Evolutionary conservation across 176 grass and related monocot genomes (phyloP).

Genomic region (Hordeum vulgare): MorexV3_pseudomolecules_assembly NC_058520.1:7026694-7027193

Average conservation of each 20-base stretch:
- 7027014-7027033: constrained; percentile 44
- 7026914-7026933: not conserved
- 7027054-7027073: constrained; percentile 49
- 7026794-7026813: no score
- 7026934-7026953: not conserved
- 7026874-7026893: not conserved
- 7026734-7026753: no score
- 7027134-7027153: constrained; percentile 67
- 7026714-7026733: no score
- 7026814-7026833: no score
- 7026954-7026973: not conserved
- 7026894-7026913: not conserved
- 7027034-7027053: constrained; percentile 58
- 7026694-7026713: no score
- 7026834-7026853: not conserved
- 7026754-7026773: no score
- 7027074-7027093: not conserved
- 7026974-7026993: no score
- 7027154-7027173: constrained; percentile 61
- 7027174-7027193: constrained; percentile 40
- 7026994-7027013: constrained; percentile 23
- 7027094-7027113: constrained; percentile 43
- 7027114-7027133: constrained; percentile 81
- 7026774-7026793: no score
- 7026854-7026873: not conserved